Evolutionary conservation across 2,329 filamentous ascomycete genomes (phyloP).

Genomic region (Fusarium protoensiforme): DNA sequence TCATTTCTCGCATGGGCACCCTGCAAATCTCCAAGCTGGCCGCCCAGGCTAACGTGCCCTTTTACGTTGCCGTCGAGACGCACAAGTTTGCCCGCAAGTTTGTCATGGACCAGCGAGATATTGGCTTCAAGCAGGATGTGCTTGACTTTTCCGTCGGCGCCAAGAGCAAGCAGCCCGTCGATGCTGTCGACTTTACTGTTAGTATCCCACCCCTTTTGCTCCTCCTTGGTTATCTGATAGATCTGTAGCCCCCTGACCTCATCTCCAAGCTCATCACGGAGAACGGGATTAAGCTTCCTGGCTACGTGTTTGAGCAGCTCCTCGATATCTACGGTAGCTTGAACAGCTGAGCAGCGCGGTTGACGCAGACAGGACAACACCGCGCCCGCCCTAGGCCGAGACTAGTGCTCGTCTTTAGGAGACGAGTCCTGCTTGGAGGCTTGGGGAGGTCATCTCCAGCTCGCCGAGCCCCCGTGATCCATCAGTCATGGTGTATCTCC

Average conservation of each 20-base stretch:
- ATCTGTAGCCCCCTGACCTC: conserved; percentile 69
- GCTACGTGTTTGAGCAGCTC: conserved; percentile 76
- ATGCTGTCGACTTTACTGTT: conserved; percentile 78
- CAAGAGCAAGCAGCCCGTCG: conserved; percentile 56
- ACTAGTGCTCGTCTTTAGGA: neutral
- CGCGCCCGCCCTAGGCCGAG: conserved; percentile 16
- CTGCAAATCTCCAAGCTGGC: conserved; percentile 89
- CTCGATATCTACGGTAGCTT: conserved; percentile 69
- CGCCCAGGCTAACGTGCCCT: conserved; percentile 74
- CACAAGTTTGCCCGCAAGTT: conserved; percentile 96
- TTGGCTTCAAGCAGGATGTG: conserved; percentile 82
- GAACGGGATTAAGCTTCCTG: conserved; percentile 76
- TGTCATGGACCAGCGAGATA: conserved; percentile 82
- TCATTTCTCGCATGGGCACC: conserved; percentile 87
- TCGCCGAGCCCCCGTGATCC: neutral
- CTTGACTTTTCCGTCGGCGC: conserved; percentile 75
- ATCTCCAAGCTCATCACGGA: conserved; percentile 82
- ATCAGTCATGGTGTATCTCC: neutral
- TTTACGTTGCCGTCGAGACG: conserved; percentile 93
- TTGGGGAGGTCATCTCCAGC: neutral
- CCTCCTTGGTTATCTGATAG: neutral
- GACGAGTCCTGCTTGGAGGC: neutral
- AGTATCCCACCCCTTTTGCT: conserved; percentile 36
- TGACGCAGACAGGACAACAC: conserved; percentile 7
- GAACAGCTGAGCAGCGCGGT: conserved; percentile 44